Conservation (phyloP, 768 basidiomycete genomes). For the Pilatotrama ljubarskyi region DNA sequence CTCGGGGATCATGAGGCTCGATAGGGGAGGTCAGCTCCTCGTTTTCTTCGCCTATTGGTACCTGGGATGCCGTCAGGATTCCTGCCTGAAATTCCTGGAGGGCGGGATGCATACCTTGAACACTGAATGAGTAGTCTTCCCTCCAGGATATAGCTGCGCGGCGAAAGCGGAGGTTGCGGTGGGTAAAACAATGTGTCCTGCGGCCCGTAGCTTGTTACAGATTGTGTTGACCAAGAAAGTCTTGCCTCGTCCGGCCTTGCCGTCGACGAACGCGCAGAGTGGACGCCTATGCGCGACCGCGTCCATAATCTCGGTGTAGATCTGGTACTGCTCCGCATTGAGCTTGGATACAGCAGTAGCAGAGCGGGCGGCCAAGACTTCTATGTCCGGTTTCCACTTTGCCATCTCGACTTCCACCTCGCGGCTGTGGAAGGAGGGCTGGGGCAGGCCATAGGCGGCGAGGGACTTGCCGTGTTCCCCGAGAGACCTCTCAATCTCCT, state of each 20-base stretch:
- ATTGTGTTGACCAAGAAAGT: constrained; percentile 39
- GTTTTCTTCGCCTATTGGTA: constrained; percentile 37
- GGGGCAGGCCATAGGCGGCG: constrained; percentile 32
- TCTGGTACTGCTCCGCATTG: constrained; percentile 28
- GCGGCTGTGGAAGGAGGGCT: constrained; percentile 25
- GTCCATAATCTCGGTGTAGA: constrained; percentile 22
- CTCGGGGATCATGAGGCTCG: constrained; percentile 27
- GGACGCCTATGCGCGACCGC: constrained; percentile 17
- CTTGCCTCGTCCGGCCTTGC: constrained; percentile 44
- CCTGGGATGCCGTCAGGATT: constrained; percentile 18
- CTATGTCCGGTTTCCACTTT: constrained; percentile 23
- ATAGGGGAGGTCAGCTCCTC: constrained; percentile 36
- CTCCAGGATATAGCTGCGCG: constrained; percentile 39
- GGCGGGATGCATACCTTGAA: constrained; percentile 35
- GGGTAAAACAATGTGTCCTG: constrained; percentile 34
- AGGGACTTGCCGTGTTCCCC: constrained; percentile 32
- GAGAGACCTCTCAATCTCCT: constrained; percentile 25
- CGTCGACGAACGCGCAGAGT: constrained; percentile 37
- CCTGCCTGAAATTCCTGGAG: neutral
- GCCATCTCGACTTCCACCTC: constrained; percentile 33
- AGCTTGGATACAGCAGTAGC: constrained; percentile 15
- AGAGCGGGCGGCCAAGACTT: constrained; percentile 13
- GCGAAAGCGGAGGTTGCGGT: constrained; percentile 43
- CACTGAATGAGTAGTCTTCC: constrained; percentile 39
- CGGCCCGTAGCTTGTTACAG: constrained; percentile 32